phyloP scores from a whole-genome alignment of 2,329 filamentous ascomycete genomes.

The Thelonectria discophora region DNA sequence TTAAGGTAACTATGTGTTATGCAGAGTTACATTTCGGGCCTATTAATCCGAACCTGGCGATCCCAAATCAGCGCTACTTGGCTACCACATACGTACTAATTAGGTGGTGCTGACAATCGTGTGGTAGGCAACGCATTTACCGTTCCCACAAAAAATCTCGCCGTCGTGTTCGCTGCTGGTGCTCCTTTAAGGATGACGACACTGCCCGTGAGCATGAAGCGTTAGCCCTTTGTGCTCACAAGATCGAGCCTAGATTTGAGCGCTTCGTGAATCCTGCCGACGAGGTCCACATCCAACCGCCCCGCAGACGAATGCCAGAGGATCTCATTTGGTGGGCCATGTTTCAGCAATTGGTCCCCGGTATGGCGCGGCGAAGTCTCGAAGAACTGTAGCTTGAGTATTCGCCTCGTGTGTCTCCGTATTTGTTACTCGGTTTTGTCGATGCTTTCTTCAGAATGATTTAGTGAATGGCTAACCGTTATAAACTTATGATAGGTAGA shows the following conservation, averaged over 20 bases:
- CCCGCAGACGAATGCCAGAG: background rate
- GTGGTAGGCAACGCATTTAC: background rate
- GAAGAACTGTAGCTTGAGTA: background rate
- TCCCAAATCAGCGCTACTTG: no score
- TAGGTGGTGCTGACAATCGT: background rate
- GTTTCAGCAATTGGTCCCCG: background rate
- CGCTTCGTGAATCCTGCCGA: background rate
- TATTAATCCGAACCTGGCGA: no score
- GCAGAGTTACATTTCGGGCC: no score
- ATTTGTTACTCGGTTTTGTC: no score
- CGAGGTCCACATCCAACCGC: background rate
- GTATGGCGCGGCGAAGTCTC: background rate
- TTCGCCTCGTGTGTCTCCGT: background rate
- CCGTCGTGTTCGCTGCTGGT: background rate
- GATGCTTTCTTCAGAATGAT: background rate
- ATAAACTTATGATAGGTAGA: no score
- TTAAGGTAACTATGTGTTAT: background rate
- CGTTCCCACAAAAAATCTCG: background rate
- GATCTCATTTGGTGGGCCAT: background rate
- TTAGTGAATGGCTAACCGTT: background rate
- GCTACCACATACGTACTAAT: no score
- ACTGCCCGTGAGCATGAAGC: background rate
- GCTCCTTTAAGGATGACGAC: background rate
- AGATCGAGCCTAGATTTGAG: background rate
- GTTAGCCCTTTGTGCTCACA: background rate